Conservation (phyloP, 2,329 filamentous ascomycete genomes). For the Fusarium sp. region DNA sequence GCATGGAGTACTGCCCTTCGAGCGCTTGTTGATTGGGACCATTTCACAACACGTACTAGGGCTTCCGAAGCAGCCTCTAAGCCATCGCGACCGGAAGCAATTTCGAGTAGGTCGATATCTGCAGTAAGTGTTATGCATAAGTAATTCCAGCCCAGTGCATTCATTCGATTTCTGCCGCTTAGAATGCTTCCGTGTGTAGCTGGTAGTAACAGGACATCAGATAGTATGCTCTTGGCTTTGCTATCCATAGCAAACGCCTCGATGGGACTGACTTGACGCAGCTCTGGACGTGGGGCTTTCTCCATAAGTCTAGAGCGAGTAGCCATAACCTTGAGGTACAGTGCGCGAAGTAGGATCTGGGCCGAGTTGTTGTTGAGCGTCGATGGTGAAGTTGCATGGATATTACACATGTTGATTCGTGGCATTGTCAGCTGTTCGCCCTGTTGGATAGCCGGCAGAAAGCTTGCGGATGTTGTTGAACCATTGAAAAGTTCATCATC, state of each 20-base stretch:
- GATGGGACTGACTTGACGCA: neutral
- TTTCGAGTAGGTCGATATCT: constrained; percentile 13
- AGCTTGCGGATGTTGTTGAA: neutral
- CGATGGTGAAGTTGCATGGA: neutral
- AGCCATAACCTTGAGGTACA: constrained; percentile 10
- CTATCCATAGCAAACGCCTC: neutral
- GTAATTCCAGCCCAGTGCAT: constrained; percentile 17
- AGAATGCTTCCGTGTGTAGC: neutral
- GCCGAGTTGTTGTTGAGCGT: constrained; percentile 9
- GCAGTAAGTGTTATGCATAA: constrained; percentile 12
- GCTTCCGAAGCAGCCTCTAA: constrained; percentile 4
- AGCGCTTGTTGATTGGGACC: constrained; percentile 12
- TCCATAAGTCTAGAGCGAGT: neutral
- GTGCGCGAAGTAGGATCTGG: constrained; percentile 9
- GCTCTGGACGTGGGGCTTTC: neutral
- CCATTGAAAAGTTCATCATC: constrained; percentile 15
- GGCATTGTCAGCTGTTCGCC: constrained; percentile 2
- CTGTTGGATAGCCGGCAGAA: neutral
- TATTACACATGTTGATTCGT: neutral
- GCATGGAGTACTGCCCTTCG: constrained; percentile 16
- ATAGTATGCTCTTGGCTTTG: neutral
- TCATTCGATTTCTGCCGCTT: neutral
- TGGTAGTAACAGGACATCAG: neutral
- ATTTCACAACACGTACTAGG: neutral
- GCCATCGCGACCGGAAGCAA: constrained; percentile 7